Percentiles rank a stretch among this genome's conserved stretches.
phyloP scores from a whole-genome alignment of 768 basidiomycete species.

The Pisolithus marmoratus region DNA sequence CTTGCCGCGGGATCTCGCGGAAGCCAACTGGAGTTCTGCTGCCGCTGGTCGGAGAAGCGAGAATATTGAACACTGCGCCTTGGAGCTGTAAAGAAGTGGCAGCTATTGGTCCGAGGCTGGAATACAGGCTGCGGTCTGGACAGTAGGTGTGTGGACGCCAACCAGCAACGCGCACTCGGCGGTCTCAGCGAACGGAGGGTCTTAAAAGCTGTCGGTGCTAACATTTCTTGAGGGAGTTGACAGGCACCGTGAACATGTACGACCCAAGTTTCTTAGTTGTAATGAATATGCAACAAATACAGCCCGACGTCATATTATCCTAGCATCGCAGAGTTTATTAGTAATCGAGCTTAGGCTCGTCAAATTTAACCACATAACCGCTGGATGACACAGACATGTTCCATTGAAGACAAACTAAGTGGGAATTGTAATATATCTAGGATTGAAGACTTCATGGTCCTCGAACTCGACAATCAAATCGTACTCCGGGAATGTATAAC shows the following conservation, averaged over 20 bases:
- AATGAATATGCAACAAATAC: no score
- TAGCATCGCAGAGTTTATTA: no score
- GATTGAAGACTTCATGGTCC: no score
- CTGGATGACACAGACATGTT: no score
- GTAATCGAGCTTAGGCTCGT: no score
- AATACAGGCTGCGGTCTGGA: not conserved
- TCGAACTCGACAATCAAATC: no score
- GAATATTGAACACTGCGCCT: constrained; percentile 19
- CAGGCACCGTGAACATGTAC: not conserved
- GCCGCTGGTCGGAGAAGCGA: constrained; percentile 17
- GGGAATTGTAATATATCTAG: no score
- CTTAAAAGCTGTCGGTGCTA: not conserved
- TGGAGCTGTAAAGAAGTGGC: constrained; percentile 17
- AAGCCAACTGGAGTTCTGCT: not conserved
- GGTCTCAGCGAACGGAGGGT: constrained; percentile 8
- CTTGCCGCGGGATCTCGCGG: constrained; percentile 9
- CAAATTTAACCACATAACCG: no score
- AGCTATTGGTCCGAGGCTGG: constrained; percentile 1
- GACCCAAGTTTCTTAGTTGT: no score
- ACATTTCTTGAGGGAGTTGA: not conserved
- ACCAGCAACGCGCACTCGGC: not conserved
- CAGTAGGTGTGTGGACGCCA: not conserved
- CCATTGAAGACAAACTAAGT: no score
- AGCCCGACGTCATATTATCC: no score
- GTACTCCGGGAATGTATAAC: no score